Evolutionary conservation across 495 filamentous ascomycete genomes (phyloP).

Genomic region (Penicillium desertorum): DNA sequence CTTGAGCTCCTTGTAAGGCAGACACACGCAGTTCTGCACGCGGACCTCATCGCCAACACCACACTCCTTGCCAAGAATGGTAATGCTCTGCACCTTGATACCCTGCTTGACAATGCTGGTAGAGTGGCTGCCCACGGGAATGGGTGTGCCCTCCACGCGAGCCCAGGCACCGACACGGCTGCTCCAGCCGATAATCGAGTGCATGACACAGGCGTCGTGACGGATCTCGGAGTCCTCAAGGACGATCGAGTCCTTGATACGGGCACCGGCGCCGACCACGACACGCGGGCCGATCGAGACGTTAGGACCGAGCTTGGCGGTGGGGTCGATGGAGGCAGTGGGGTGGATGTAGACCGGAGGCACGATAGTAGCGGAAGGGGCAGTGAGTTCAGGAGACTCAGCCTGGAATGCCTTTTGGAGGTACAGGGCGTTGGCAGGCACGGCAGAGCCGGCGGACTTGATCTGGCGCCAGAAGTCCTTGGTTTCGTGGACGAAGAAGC

Average conservation of each 20-base stretch:
- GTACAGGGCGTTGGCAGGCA: constrained; percentile 96
- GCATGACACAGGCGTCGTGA: constrained; percentile 94
- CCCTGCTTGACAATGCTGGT: constrained; percentile 97
- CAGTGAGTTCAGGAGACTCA: constrained; percentile 75
- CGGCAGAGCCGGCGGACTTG: constrained; percentile 97
- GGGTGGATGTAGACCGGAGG: constrained; percentile 97
- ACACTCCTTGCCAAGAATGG: constrained; percentile 96
- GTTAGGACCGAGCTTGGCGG: constrained; percentile 95
- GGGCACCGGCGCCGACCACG: constrained; percentile 79
- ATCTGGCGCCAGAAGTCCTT: constrained; percentile 99
- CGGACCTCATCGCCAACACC: constrained; percentile 91
- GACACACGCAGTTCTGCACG: constrained; percentile 96
- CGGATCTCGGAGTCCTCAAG: constrained; percentile 94
- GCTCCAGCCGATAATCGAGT: constrained; percentile 96
- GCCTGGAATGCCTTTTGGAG: constrained; percentile 91
- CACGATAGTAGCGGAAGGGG: constrained; percentile 85
- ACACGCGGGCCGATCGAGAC: constrained; percentile 91
- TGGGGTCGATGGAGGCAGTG: constrained; percentile 86
- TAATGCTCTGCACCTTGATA: constrained; percentile 98
- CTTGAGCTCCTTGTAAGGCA: constrained; percentile 99
- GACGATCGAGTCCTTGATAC: constrained; percentile 94
- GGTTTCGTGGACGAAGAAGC: constrained; percentile 98
- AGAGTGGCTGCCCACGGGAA: constrained; percentile 81
- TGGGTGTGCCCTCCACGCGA: constrained; percentile 93
- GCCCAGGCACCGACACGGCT: constrained; percentile 97